Conservation (phyloP, 768 basidiomycete genomes). For the Suillus discolor region DNA sequence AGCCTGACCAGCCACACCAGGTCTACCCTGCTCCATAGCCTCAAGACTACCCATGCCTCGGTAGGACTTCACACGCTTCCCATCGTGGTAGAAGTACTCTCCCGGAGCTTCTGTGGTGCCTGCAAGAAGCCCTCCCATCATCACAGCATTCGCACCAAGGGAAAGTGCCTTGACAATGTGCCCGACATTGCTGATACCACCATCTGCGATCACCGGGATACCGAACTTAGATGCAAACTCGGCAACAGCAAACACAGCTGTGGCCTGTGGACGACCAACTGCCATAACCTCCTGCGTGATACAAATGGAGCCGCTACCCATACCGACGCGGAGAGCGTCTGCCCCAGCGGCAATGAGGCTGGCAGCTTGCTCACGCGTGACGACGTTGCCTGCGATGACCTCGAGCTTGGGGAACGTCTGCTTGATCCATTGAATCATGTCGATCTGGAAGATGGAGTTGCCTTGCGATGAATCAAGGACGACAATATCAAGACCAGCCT, state of each 20-base stretch:
- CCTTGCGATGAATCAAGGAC: conserved; percentile 96
- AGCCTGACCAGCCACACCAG: conserved; percentile 26
- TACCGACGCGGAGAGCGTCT: conserved; percentile 93
- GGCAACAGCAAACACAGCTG: conserved; percentile 95
- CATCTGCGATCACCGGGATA: conserved; percentile 95
- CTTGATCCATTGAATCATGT: conserved; percentile 96
- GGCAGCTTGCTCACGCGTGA: conserved; percentile 97
- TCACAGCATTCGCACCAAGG: conserved; percentile 93
- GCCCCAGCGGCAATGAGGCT: conserved; percentile 92
- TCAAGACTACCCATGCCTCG: conserved; percentile 98
- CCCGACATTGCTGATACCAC: conserved; percentile 93
- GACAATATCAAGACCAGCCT: conserved; percentile 95
- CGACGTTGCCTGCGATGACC: conserved; percentile 96
- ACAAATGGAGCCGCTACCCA: conserved; percentile 98
- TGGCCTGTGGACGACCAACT: conserved; percentile 96
- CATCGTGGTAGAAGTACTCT: conserved; percentile 99
- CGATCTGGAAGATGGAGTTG: conserved; percentile 90
- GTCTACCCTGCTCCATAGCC: conserved; percentile 84
- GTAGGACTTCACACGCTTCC: conserved; percentile 98
- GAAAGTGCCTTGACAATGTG: conserved; percentile 97
- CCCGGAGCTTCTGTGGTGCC: conserved; percentile 97
- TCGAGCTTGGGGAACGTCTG: conserved; percentile 81
- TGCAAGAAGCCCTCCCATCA: conserved; percentile 98
- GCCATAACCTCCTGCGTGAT: conserved; percentile 99
- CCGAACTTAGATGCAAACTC: conserved; percentile 94